Percentiles rank a stretch among this genome's conserved stretches.
Evolutionary conservation across 352 stramenopile species (phyloP).

Genomic region (Pythium chondricola): DNA sequence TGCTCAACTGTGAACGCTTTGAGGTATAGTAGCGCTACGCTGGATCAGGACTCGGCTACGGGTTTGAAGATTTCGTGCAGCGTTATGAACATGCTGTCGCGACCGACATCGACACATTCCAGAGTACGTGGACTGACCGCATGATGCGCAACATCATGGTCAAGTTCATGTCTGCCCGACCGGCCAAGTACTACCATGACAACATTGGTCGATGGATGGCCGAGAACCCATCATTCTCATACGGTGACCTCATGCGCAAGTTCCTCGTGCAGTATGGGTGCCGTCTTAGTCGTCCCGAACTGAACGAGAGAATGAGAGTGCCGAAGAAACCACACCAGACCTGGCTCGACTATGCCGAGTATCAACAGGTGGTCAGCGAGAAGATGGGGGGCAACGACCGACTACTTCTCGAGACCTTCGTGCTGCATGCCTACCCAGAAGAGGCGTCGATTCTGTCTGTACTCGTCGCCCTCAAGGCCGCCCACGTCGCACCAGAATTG

Average conservation of each 20-base stretch:
- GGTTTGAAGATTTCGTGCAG: neutral
- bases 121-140: neutral
- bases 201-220: neutral
- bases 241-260: neutral
- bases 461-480: neutral
- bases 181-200: neutral
- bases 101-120: constrained; percentile 1
- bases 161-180: neutral
- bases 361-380: neutral
- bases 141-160: neutral
- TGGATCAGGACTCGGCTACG: neutral
- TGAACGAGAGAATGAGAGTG: neutral
- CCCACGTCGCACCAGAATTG: neutral
- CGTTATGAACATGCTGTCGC: neutral
- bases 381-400: neutral
- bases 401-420: too few species aligned
- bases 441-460: neutral
- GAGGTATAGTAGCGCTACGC: neutral
- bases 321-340: neutral
- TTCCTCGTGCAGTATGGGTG: neutral
- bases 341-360: neutral
- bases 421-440: neutral
- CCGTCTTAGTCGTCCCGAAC: neutral
- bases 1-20: neutral
- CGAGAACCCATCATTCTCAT: neutral